Base-by-base conservation (phyloP, 164 flowering plant species). In the Nymphaea thermarum region DNA sequence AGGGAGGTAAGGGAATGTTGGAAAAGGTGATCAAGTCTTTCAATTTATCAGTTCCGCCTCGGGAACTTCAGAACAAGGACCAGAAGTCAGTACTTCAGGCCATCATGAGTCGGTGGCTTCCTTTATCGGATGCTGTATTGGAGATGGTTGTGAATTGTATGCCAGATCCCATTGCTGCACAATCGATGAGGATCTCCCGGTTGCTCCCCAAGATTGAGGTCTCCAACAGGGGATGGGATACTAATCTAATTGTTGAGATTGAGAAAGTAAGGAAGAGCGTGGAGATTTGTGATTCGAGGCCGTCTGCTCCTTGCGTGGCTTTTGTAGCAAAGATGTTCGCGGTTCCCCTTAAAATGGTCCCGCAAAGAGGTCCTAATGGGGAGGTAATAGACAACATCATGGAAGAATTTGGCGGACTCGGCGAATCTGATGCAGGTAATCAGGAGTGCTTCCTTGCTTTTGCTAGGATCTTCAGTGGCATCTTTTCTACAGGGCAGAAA, bases 281-380 rank as follows among this genome's bases (percentile, higher is more conserved):
- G 41, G 97, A 90, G 80, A 70, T 72, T 67, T 93, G 98, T 80
- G 82, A 85, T 80, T 81, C 82, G 62, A 76, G 88, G 25, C 73
- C 83, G 67, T 85, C 84, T 62, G 90, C 95, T 42, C 96, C 96
- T 4, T 87, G 89, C 77, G 85, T 93, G 71, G 95, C 87, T 60
- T 93, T 93, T 80, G 96, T 93, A 4, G 87, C 98, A 36, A 93
- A 90, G 73, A 93, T 93, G 96, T 93, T 90, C 82, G 93, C 96
- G 65, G 81, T 93, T 36, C 96, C 98, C 14, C 43, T 70, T 15
- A 93, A 93, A 79, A 74, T 86, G 82, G 83, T 93, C 61, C 98
- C 96, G 4, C 84, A 73, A 16, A 79, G 74, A 66, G 88, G 83
- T 43, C 75, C 78, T 36, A 43, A 78, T 71, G 93, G 88, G 43